Evolutionary conservation across 2,329 filamentous ascomycete species (phyloP), one percentile per base, ranked within the genome.

Genomic region (Emergomyces pasteurianus): DNA sequence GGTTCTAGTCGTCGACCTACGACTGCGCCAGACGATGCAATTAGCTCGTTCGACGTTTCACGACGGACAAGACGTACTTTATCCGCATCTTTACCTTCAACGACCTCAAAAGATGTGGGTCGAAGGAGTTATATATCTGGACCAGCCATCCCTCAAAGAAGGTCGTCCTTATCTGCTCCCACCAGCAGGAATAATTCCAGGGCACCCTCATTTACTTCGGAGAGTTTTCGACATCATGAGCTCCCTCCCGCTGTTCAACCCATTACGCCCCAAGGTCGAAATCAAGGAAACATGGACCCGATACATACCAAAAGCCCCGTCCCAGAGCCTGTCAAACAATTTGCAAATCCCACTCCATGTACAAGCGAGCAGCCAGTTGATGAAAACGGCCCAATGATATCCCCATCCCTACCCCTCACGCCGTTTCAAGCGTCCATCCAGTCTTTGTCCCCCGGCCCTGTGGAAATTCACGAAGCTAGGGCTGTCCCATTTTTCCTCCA

Each of bases 401-500:
- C 54, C 18, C 47, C 57, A 28, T 59, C 42, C 4, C 23, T 58
- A 28, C 21, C 34, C 7, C 58, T 58, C 7, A 60, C 34, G 3
- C 64, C 63, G 10, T 66, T 81, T 1, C 74, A 75, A 53, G 69
- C 71, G 68, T 83, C 71, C 61, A 78, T 73, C 64, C 72, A 74
- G 36, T 79, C 72, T 64, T 80, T 65, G 65, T 82, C 80, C 0
- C 80, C 80, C 0, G 78, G 78, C 1, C 71, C 74, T 1, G 72
- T 82, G 12, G 84, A 87, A 70, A 78, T 86, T 58, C 81, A 78
- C 62, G 83, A 86, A 69, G 84, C 84, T 10, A 83, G 77, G 49
- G 82, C 82, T 12, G 77, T 87, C 16, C 81, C 77, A 62, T 79
- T 86, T 40, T 86, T 81, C 63, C 79, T 83, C 2, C 84, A 86